Evolutionary conservation across 2,329 filamentous ascomycete species (phyloP), one percentile per base, ranked within the genome.

Genomic region (Neonectria magnoliae): DNA sequence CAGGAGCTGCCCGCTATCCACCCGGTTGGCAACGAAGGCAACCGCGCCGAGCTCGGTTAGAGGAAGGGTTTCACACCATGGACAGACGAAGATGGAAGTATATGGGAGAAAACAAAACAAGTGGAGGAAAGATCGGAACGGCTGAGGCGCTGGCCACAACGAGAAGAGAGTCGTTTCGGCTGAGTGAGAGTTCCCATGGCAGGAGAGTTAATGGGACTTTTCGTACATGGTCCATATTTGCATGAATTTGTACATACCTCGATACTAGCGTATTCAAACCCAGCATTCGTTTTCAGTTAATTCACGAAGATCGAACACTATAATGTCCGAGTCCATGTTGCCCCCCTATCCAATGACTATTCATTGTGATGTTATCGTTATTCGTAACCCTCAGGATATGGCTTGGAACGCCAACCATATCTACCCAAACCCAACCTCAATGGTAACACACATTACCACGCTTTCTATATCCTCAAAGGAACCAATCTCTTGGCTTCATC

Each of bases 21-120:
- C 53, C 73, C 76, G 3, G 3, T 77, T 27, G 77, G 77, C 5
- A 73, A 71, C 3, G 74, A 76, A 64, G 70, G 59, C 27, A 79
- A 79, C 66, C 72, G 78, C 18, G 78, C 77, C 4, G 76, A 79
- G 64, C 68, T 79, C 31, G 62, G 67, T 57, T 74, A 73, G 44
- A 55, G 20, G 20, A 20, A 11, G 10, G 3, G 29, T 13, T 48
- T 31, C n/a, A 5, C 47, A 9, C 16, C 7, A 14, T 29, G 25
- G 47, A 20, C 16, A 20, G 22, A 25, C 2, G 11, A 47, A 25
- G 22, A 33, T 9, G 25, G 20, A 25, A 20, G 16, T 8, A 38
- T n/a, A n/a, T 33, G 9, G 22, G 16, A 36, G 27, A 13, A 33
- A n/a, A 2, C 31, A 51, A 2, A 36, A 4, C n/a, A 18, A 48